Conservation (phyloP, 208 protist genomes). For the Trypanosoma caninum region DNA sequence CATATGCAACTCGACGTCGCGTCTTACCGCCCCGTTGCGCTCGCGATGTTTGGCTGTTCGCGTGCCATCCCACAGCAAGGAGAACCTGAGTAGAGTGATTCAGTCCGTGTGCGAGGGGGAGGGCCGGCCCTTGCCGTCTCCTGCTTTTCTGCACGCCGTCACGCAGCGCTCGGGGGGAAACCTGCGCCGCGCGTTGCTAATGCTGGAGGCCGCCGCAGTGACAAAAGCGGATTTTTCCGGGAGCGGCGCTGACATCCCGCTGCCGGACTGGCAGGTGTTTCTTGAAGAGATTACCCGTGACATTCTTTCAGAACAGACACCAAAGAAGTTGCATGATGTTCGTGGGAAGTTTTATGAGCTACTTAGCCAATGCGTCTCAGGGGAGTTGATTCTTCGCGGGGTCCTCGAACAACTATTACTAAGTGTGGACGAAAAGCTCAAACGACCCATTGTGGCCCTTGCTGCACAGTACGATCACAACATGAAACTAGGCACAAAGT, state of each 20-base stretch:
- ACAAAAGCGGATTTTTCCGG: constrained; percentile 79
- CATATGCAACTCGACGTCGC: constrained; percentile 91
- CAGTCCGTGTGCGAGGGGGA: constrained; percentile 69
- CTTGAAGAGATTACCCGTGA: constrained; percentile 89
- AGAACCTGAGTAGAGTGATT: constrained; percentile 87
- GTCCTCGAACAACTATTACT: constrained; percentile 84
- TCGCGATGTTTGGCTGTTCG: constrained; percentile 97
- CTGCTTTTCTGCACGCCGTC: constrained; percentile 70
- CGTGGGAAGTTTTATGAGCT: constrained; percentile 98
- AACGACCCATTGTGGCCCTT: constrained; percentile 82
- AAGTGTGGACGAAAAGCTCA: constrained; percentile 61
- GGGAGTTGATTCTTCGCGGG: constrained; percentile 92
- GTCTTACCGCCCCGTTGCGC: constrained; percentile 96
- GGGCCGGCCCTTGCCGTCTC: constrained; percentile 46
- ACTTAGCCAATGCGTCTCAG: constrained; percentile 97
- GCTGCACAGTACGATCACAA: constrained; percentile 96
- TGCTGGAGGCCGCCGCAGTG: constrained; percentile 94
- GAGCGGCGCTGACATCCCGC: constrained; percentile 66
- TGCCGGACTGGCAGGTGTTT: constrained; percentile 96
- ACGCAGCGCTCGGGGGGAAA: constrained; percentile 88
- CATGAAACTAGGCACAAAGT: constrained; percentile 95
- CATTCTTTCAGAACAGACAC: constrained; percentile 94
- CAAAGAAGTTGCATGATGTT: constrained; percentile 90
- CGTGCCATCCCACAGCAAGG: constrained; percentile 91
- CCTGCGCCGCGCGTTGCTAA: constrained; percentile 95